phyloP scores from a whole-genome alignment of 1,284 basidiomycete genomes.

The Boletellus deceptivus region DNA sequence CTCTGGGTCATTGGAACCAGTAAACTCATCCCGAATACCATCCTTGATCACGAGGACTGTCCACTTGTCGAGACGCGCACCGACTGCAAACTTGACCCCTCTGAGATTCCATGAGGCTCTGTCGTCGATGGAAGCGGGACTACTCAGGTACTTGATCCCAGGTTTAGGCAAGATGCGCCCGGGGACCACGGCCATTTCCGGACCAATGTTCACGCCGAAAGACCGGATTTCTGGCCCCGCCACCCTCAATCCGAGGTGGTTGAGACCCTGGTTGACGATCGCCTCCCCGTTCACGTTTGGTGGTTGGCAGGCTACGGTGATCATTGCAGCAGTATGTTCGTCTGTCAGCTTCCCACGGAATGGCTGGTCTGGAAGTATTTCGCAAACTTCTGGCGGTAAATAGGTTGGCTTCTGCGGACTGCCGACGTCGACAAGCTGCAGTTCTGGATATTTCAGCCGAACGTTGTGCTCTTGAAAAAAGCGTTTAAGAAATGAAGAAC shows the following conservation, averaged over 20 bases:
- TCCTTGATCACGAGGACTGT: constrained; percentile 63
- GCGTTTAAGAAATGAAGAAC: neutral
- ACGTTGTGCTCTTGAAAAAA: constrained; percentile 57
- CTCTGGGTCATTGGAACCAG: constrained; percentile 46
- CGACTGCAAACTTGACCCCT: constrained; percentile 57
- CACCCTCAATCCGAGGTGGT: constrained; percentile 57
- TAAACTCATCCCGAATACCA: constrained; percentile 52
- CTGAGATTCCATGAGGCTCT: constrained; percentile 66
- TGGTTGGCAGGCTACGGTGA: constrained; percentile 64
- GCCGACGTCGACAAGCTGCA: constrained; percentile 70
- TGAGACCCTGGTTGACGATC: constrained; percentile 60
- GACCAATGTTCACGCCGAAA: constrained; percentile 61
- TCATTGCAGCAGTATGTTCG: constrained; percentile 73
- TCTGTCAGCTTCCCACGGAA: constrained; percentile 71
- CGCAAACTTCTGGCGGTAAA: constrained; percentile 70
- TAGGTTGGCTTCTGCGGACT: constrained; percentile 51
- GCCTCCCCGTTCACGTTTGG: constrained; percentile 66
- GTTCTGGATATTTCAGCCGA: constrained; percentile 48
- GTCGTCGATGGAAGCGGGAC: constrained; percentile 50
- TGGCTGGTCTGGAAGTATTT: constrained; percentile 70
- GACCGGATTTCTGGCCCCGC: constrained; percentile 45
- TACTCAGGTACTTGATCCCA: constrained; percentile 49
- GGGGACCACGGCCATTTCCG: constrained; percentile 69
- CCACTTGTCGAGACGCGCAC: constrained; percentile 55
- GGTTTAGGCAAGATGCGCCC: constrained; percentile 65